Evolutionary conservation across 257 asterid genomes (phyloP), one percentile per base, ranked within the genome.

Genomic region (Leonotis leonurus): DNA sequence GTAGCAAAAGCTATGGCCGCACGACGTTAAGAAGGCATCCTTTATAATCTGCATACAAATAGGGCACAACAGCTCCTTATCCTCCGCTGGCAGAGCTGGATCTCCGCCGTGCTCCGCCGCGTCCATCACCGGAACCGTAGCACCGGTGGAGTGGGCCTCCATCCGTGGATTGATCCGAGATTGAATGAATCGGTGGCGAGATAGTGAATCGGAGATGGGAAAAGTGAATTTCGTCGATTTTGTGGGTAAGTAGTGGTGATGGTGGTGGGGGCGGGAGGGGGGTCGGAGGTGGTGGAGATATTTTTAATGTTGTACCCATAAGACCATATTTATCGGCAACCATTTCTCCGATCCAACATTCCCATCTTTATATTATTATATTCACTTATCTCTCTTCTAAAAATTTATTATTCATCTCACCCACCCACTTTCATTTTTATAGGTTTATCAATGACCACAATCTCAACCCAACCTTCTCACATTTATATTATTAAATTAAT

Each of bases 1-100:
- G 67, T 87, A 87, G 78, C 95, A 87, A 76, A 87, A 87, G 72
- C 94, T 87, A 56, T 87, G 95, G 1, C 95, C 95, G 54, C 95
- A 87, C 3, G 90, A 75, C 5, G 95, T 85, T 58, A 87, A 52
- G 72, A 87, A 85, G 1, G 88, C 95, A 17, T 87, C 95, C 58
- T 70, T 82, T 24, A 87, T 83, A 5, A 79, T 73, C 78, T 87
- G 95, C 90, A 87, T 87, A 79, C 94, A 87, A 39, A 85, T 82
- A 22, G 93, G 95, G 61, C 93, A 87, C 21, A 84, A 75, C 67
- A 82, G 37, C 12, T 87, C 90, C 72, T 71, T 84, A 55, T 84
- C 95, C 58, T 74, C 60, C 65, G 67, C 73, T 16, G 58, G 76
- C 13, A 5, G 39, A 24, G 64, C 73, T 27, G 52, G 75, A 21